phyloP scores from a whole-genome alignment of 768 basidiomycete genomes.

The Russula lepida region DNA sequence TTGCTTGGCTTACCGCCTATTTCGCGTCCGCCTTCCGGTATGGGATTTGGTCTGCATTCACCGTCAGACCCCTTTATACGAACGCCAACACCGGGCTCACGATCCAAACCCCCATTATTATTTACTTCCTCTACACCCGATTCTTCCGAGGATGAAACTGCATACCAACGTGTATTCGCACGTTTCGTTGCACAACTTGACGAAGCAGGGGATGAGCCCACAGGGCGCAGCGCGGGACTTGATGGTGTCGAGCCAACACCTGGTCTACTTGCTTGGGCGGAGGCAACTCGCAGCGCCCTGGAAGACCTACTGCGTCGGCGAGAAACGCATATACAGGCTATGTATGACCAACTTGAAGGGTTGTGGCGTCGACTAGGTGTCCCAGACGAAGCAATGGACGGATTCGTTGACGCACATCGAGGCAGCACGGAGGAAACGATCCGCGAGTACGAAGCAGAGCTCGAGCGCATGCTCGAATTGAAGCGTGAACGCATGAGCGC shows the following conservation, averaged over 20 bases:
- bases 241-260: constrained; percentile 73
- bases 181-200: constrained; percentile 18
- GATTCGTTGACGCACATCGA: constrained; percentile 81
- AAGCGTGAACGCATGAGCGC: constrained; percentile 81
- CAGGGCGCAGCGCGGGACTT: constrained; percentile 36
- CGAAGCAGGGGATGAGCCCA: constrained; percentile 24
- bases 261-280: constrained; percentile 67
- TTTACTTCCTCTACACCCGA: constrained; percentile 21
- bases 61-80: constrained; percentile 20
- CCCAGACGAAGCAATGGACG: constrained; percentile 71
- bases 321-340: constrained; percentile 79
- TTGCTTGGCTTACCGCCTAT: constrained; percentile 24
- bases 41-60: constrained; percentile 23
- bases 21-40: constrained; percentile 29
- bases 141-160: constrained; percentile 4
- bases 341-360: constrained; percentile 89
- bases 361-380: constrained; percentile 87
- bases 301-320: constrained; percentile 66
- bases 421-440: constrained; percentile 76
- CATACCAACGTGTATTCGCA: constrained; percentile 19
- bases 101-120: constrained; percentile 25
- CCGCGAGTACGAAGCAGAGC: constrained; percentile 78
- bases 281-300: constrained; percentile 46
- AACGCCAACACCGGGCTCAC: constrained; percentile 30
- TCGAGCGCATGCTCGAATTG: constrained; percentile 82